Base-by-base conservation (phyloP, 2,329 filamentous ascomycete species). In the Penicillium verrucosum region DNA sequence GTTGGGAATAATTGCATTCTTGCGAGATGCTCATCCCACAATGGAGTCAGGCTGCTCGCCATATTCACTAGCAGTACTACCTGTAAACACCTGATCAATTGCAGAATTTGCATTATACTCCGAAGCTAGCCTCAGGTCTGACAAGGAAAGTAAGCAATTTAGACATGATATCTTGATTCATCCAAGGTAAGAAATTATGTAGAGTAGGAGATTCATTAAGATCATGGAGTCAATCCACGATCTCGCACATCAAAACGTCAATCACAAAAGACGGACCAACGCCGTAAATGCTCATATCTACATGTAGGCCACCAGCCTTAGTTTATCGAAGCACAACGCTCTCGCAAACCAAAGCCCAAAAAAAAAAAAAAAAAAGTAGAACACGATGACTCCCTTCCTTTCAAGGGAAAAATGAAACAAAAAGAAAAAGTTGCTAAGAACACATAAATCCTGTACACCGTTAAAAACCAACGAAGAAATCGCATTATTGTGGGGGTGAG, bases 251-350 rank as follows among this genome's bases (percentile, higher is more conserved):
- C 58, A 63, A 60, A 57, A 58, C 63, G 58, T 56, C 57, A 66
- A 55, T 63, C 64, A 66, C 52, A 55, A 38, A 65, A 67, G 59
- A 58, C 55, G 54, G 43, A 58, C 63, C 56, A 72, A 72, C 70
- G 69, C 73, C 72, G 60, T 65, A 66, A 65, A 74, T 74, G 72
- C 72, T 72, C 68, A 70, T 73, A 74, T 74, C 71, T 74, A 74
- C 72, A 74, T 70, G 63, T 65, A 69, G 55, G 57, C 68, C 68
- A 65, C 72, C 67, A 64, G 62, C 65, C 67, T 69, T 65, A 67
- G 61, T 68, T 65, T 70, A 67, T 68, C 64, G 67, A 67, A 71
- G 67, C 67, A 65, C 63, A 62, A 57, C 58, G 64, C 66, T 61
- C 60, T 65, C 60, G 62, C 54, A 64, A 57, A 65, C 62, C 54